Base-by-base conservation (phyloP, 257 asterid species). In the Solanum medicagineum region DNA sequence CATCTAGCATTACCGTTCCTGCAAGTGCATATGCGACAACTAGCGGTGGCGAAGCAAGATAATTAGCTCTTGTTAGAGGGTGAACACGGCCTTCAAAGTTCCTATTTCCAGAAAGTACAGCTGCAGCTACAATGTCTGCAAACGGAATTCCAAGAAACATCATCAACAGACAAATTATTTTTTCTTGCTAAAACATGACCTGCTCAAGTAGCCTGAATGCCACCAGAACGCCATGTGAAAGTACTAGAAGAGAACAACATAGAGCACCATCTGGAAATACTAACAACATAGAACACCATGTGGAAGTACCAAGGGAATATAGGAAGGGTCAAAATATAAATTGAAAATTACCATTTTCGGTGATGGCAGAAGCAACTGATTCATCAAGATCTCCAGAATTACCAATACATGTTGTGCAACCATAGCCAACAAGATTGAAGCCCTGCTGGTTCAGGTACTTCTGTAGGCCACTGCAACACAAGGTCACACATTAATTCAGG, bases 361-460 rank as follows among this genome's bases (percentile, higher is more conserved):
- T 45, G 84, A 96, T 92, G 71, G 92, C 95, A 68, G 95, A 87
- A 84, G 97, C 90, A 60, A 96, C 99, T 57, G 98, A 89, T 87
- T 94, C 99, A 69, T 93, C 94, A 75, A 96, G 97, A 85, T 96
- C 99, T 82, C 99, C 98, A 22, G 99, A 96, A 91, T 96, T 96
- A 65, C 99, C 99, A 82, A 96, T 96, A 87, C 99, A 96, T 49
- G 99, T 95, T 49, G 99, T 96, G 92, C 99, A 96, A 62, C 99
- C 99, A 91, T 93, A 96, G 84, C 99, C 99, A 83, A 96, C 98
- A 49, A 93, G 92, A 81, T 91, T n/a, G 81, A 96, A 96, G 57
- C 99, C 99, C 89, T 93, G 99, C 91, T 93, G 93, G 87, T 93
- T 93, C 90, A 94, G 88, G 89, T 93, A 96, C 88, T 91, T 92